These are phyloP conservation scores for Paecilomyces formosus DNA, from an alignment of 2,329 filamentous ascomycete genomes.

Conservation along the genomic window DNA sequence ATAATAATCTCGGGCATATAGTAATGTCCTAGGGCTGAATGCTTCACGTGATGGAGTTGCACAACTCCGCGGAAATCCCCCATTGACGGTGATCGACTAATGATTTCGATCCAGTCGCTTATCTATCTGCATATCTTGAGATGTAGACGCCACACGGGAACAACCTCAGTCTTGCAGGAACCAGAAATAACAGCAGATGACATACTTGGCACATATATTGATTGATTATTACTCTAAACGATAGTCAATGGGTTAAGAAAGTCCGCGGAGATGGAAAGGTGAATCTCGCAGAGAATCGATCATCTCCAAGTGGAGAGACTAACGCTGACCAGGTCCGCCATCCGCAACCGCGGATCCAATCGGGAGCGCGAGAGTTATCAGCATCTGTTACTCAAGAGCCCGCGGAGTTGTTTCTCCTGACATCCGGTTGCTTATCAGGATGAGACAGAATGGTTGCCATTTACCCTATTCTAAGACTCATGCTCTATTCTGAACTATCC, in stretches of 20 bases:
- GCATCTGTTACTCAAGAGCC: background rate
- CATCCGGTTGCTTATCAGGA: background rate
- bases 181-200: background rate
- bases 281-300: background rate
- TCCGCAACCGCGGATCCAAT: background rate
- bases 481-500: no score
- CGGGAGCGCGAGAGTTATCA: background rate
- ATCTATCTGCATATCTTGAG: background rate
- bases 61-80: background rate
- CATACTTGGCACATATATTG: background rate
- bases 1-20: background rate
- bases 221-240: background rate
- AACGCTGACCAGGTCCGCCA: background rate
- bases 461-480: background rate
- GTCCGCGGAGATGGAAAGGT: background rate
- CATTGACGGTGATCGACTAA: background rate
- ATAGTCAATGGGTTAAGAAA: background rate
- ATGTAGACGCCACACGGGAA: background rate
- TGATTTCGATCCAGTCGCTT: background rate
- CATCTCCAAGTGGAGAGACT: background rate
- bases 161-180: background rate
- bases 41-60: background rate
- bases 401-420: background rate
- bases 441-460: background rate
- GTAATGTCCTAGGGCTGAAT: background rate